Conservation (phyloP, 2,329 filamentous ascomycete genomes). For the Colletotrichum cereale region DNA sequence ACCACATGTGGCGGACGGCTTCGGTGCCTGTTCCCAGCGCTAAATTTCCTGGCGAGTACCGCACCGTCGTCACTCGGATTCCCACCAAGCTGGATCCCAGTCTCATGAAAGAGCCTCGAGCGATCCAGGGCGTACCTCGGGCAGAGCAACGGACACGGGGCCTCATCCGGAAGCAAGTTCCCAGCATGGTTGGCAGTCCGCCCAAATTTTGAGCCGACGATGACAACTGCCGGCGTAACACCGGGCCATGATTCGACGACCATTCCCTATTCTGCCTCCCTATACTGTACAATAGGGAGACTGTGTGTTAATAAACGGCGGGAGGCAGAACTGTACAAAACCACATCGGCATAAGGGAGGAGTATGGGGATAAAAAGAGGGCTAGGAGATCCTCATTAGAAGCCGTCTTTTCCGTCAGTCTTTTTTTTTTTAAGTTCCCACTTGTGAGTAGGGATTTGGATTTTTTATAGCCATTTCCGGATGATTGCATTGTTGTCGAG, state of each 20-base stretch:
- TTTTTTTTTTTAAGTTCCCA: constrained; percentile 20
- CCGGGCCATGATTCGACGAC: constrained; percentile 37
- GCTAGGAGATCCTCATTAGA: constrained; percentile 31
- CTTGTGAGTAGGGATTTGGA: constrained; percentile 36
- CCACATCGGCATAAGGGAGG: constrained; percentile 32
- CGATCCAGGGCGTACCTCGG: constrained; percentile 87
- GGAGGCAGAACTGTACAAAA: constrained; percentile 40
- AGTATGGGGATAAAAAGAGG: constrained; percentile 37
- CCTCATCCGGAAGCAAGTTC: constrained; percentile 68
- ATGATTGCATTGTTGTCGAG: constrained; percentile 38
- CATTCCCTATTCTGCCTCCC: constrained; percentile 30
- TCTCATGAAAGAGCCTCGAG: constrained; percentile 91
- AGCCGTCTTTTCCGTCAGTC: constrained; percentile 26
- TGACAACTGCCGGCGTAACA: constrained; percentile 8
- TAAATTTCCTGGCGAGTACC: constrained; percentile 74
- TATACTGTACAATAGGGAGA: constrained; percentile 36
- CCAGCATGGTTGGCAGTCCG: constrained; percentile 60
- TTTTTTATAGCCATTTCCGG: constrained; percentile 33
- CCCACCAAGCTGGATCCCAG: constrained; percentile 87
- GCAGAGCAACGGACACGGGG: constrained; percentile 65
- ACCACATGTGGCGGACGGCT: constrained; percentile 83
- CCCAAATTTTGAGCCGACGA: constrained; percentile 43
- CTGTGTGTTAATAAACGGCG: constrained; percentile 38
- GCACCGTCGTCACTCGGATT: constrained; percentile 71
- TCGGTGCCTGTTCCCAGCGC: constrained; percentile 71